Conservation (phyloP, 2,329 filamentous ascomycete species). For the Trichoderma sp. region DNA sequence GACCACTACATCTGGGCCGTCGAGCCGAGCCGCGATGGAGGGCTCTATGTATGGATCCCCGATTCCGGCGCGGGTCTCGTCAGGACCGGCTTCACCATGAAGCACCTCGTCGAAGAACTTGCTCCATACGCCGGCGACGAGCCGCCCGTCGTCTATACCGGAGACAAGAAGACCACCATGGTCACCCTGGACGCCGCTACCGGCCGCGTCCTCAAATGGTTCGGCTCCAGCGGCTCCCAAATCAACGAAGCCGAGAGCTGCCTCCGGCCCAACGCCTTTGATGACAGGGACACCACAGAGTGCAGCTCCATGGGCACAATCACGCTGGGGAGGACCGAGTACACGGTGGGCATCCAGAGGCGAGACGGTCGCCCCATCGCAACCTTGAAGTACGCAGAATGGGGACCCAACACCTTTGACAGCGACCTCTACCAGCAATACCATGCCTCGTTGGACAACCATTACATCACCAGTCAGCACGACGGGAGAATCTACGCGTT, state of each 20-base stretch:
- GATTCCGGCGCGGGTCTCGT: slow-evolving; percentile 60
- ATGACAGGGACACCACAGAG: slow-evolving; percentile 69
- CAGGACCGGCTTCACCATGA: slow-evolving; percentile 74
- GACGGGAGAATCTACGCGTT: slow-evolving; percentile 84
- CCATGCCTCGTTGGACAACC: slow-evolving; percentile 75
- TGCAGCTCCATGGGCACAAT: slow-evolving; percentile 80
- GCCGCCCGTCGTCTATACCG: slow-evolving; percentile 82
- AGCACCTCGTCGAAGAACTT: slow-evolving; percentile 81
- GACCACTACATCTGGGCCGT: slow-evolving; percentile 95
- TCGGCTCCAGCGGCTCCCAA: slow-evolving; percentile 72
- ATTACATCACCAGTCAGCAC: slow-evolving; percentile 84
- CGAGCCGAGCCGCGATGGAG: slow-evolving; percentile 84
- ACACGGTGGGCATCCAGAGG: slow-evolving; percentile 83
- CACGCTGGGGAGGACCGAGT: slow-evolving; percentile 83
- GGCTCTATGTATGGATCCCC: slow-evolving; percentile 83
- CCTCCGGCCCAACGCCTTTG: slow-evolving; percentile 66
- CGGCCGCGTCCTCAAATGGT: slow-evolving; percentile 80
- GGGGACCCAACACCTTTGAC: slow-evolving; percentile 90
- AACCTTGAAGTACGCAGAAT: slow-evolving; percentile 90
- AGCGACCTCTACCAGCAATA: slow-evolving; percentile 86
- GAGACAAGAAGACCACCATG: slow-evolving; percentile 86
- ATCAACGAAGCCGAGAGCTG: slow-evolving; percentile 75
- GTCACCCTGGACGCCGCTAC: slow-evolving; percentile 87
- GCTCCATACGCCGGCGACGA: slow-evolving; percentile 75
- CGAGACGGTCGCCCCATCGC: slow-evolving; percentile 75